Percentiles rank a stretch among this genome's conserved stretches.
Conservation (phyloP, 805 yeast species). For the Lipomyces chichibuensis region DNA sequence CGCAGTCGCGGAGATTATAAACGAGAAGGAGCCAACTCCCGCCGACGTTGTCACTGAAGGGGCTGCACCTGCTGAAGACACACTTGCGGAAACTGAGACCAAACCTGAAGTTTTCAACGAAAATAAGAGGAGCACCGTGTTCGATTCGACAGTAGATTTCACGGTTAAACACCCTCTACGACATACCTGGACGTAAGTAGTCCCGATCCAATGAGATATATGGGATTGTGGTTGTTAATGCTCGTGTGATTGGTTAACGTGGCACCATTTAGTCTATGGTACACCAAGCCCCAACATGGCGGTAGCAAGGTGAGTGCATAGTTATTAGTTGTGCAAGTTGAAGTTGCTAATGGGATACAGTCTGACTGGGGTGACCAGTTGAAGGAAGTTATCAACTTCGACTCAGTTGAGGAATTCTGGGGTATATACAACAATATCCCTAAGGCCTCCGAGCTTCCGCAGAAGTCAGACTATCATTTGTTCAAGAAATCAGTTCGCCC, state of each 20-base stretch:
- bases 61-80: not conserved
- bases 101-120: conserved; percentile 13
- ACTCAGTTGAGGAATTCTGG: conserved; percentile 99
- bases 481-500: conserved; percentile 94
- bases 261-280: conserved; percentile 89
- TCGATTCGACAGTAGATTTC: conserved; percentile 57
- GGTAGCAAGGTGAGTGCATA: conserved; percentile 43
- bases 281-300: conserved; percentile 87
- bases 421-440: conserved; percentile 95
- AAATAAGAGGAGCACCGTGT: conserved; percentile 50
- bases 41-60: conserved; percentile 2
- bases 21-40: conserved; percentile 22
- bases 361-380: conserved; percentile 92
- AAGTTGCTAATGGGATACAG: conserved; percentile 2
- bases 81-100: conserved; percentile 5
- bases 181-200: conserved; percentile 72
- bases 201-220: not conserved
- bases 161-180: conserved; percentile 86
- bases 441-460: conserved; percentile 84
- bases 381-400: conserved; percentile 88
- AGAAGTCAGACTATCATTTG: conserved; percentile 91
- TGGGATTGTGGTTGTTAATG: not conserved
- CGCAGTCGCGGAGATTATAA: conserved; percentile 9
- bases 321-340: not conserved
- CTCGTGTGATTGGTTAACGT: not conserved